Evolutionary conservation across 208 protist species (phyloP), one percentile per base, ranked within the genome.

Genomic region (Trichomonas vaginalis): DNA sequence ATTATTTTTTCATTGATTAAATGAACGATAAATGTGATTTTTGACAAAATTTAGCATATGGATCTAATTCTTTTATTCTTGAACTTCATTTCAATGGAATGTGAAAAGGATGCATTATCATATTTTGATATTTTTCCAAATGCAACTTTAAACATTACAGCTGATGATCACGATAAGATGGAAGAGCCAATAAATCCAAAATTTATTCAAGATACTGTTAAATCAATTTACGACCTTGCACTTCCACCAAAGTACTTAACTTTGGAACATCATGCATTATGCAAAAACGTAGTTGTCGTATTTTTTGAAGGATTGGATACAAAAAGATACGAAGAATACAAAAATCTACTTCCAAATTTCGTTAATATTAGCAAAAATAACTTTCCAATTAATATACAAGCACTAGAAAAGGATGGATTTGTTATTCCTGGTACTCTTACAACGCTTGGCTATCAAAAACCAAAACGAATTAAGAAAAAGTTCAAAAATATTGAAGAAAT

Each of bases 71-170:
- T n/a, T n/a, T n/a, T n/a, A n/a, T n/a, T n/a, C n/a, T n/a, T n/a
- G n/a, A n/a, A n/a, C n/a, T n/a, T 70, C 56, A 70, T 70, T 70
- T 70, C n/a, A 27, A 70, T 70, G 56, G n/a, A 70, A 70, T 70
- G 56, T 27, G 1, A 70, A 27, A 70, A 70, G n/a, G 56, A 70
- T n/a, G 40, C 35, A 10, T 40, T 92, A 48, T 56, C 45, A 39
- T 92, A 92, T 92, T 92, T 56, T 51, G 86, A 92, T 92, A 92
- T 92, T 35, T 92, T 92, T 51, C 86, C 86, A 39, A 45, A 92
- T 51, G 86, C 86, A 39, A 47, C 17, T n/a, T 45, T 92, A 6
- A 32, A 39, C 17, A 32, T 51, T 21, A n/a, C 4, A 51, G n/a
- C 32, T 12, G 39, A 49, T 27, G 10, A 14, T 35, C 23, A 51